Conservation (phyloP, 1,284 basidiomycete genomes). For the Chiua sp. region DNA sequence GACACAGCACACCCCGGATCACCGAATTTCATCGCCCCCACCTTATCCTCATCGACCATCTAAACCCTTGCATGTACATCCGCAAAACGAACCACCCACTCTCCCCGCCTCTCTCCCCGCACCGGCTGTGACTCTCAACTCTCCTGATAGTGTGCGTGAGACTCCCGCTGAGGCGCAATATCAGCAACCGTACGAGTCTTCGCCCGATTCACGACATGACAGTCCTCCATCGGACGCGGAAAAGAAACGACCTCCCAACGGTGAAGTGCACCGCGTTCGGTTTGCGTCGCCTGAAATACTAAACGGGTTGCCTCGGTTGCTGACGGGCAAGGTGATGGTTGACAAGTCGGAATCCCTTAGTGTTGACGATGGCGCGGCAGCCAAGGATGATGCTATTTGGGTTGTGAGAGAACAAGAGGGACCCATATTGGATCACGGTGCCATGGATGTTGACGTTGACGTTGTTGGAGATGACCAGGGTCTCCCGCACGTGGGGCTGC, state of each 20-base stretch:
- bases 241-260: constrained; percentile 16
- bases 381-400: neutral
- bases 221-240: constrained; percentile 13
- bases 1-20: constrained; percentile 9
- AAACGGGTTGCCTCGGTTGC: constrained; percentile 18
- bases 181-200: constrained; percentile 25
- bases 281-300: constrained; percentile 38
- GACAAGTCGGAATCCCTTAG: constrained; percentile 6
- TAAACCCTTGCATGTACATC: constrained; percentile 35
- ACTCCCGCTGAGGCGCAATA: constrained; percentile 34
- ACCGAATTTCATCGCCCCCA: constrained; percentile 13
- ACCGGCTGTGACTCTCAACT: constrained; percentile 7
- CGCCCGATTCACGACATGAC: constrained; percentile 24
- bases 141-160: constrained; percentile 25
- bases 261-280: constrained; percentile 33
- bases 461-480: constrained; percentile 10
- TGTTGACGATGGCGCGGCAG: neutral
- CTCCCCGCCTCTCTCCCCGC: constrained; percentile 8
- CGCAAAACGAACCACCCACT: constrained; percentile 24
- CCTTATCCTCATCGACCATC: constrained; percentile 28
- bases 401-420: neutral
- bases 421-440: constrained; percentile 10
- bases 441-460: constrained; percentile 32
- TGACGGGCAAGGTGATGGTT: neutral
- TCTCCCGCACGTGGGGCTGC: neutral